A percentile compares a stretch with the other conserved stretches of the same genome.
Evolutionary conservation across 208 protist species (phyloP).

Genomic region (Trypanosoma melophagium): DNA sequence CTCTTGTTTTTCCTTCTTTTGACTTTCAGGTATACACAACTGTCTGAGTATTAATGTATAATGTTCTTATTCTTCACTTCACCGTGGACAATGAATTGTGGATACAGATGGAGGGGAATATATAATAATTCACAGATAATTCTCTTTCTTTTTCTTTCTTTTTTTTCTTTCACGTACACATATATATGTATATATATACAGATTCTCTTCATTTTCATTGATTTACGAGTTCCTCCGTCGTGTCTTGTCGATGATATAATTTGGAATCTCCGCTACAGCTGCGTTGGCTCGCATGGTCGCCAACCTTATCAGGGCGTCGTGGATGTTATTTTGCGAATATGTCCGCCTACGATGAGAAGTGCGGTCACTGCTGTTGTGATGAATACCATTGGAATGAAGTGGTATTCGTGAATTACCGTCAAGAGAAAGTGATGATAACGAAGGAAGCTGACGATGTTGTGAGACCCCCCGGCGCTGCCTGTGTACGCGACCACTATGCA

Average conservation of each 20-base stretch:
- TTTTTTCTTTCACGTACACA: too few species aligned
- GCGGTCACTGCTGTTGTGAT: not conserved
- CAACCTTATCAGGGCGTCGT: not conserved
- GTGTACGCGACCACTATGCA: not conserved
- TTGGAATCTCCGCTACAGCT: not conserved
- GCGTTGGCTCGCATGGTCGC: not conserved
- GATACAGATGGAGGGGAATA: too few species aligned
- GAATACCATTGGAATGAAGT: not conserved
- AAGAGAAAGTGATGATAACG: not conserved
- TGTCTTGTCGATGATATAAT: constrained; percentile 7
- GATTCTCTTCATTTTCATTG: not conserved
- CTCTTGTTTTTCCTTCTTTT: too few species aligned
- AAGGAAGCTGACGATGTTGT: not conserved
- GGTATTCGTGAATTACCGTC: not conserved
- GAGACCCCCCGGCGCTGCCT: not conserved
- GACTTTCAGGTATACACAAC: too few species aligned
- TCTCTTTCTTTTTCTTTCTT: too few species aligned
- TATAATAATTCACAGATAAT: too few species aligned
- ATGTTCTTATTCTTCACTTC: too few species aligned
- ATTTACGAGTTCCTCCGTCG: constrained; percentile 4
- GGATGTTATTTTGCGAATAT: not conserved
- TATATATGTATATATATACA: constrained; percentile 2
- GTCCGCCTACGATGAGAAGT: constrained; percentile 2
- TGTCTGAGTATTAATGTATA: too few species aligned
- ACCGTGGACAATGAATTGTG: too few species aligned